Percentiles rank a stretch among this genome's conserved stretches.
These are phyloP conservation scores for Vitellaria paradoxa DNA, from an alignment of 179 eudicot species.

Conservation along the genomic window DNA sequence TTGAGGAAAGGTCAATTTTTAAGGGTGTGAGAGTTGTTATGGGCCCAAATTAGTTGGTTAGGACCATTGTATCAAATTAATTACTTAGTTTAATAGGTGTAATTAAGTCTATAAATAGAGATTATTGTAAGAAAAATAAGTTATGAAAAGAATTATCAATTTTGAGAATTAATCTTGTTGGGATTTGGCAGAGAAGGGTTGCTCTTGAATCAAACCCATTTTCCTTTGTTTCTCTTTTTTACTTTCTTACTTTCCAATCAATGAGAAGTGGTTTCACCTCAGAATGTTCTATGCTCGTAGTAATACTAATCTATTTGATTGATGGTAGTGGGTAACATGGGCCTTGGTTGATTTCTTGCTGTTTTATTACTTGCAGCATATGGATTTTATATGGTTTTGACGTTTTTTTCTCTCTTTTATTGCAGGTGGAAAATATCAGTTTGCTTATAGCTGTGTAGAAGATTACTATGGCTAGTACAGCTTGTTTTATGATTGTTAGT, in stretches of 20 bases:
- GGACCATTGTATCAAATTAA: too few relatives aligned
- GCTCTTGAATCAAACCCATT: too few relatives aligned
- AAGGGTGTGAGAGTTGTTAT: too few relatives aligned
- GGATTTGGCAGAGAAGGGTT: too few relatives aligned
- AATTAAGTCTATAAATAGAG: too few relatives aligned
- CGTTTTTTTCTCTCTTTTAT: background rate
- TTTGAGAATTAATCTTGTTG: too few relatives aligned
- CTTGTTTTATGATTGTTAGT: slow-evolving; percentile 93
- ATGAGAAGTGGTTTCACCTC: background rate
- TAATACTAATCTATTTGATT: background rate
- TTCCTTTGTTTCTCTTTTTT: too few relatives aligned
- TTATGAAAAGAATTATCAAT: too few relatives aligned
- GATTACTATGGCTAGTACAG: slow-evolving; percentile 61
- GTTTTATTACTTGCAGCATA: background rate
- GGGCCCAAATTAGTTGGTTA: too few relatives aligned
- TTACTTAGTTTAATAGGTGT: too few relatives aligned
- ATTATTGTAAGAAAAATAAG: too few relatives aligned
- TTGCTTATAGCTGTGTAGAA: background rate
- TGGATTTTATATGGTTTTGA: background rate
- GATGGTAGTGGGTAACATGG: background rate
- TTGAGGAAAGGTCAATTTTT: too few relatives aligned
- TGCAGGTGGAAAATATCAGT: background rate
- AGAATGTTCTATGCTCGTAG: background rate
- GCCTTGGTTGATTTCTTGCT: background rate
- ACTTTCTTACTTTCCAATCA: background rate